Evolutionary conservation across 305 asterid genomes (phyloP).

Genomic region (Euphrasia arctica): DNA sequence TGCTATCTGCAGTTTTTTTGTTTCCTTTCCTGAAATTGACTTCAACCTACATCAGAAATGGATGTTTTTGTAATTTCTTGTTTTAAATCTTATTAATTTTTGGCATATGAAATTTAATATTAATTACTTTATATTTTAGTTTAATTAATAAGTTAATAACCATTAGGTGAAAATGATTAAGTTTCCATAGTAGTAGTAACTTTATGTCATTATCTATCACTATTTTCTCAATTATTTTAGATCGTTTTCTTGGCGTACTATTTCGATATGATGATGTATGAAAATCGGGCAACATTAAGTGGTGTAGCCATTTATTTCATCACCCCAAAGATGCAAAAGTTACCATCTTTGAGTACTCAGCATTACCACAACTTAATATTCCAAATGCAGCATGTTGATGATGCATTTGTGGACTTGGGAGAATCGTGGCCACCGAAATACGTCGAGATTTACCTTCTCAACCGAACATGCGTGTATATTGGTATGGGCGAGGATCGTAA

Average conservation of each 20-base stretch:
- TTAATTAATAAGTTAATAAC: background rate
- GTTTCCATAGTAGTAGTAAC: too few species aligned
- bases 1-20: background rate
- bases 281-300: background rate
- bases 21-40: background rate
- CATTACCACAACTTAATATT: conserved; percentile 8
- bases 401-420: too few species aligned
- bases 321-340: conserved; percentile 3
- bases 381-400: conserved; percentile 14
- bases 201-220: background rate
- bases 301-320: conserved; percentile 5
- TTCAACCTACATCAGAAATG: background rate
- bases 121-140: too few species aligned
- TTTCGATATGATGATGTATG: conserved; percentile 17
- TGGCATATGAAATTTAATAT: background rate
- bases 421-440: too few species aligned
- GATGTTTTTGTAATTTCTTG: background rate
- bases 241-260: background rate
- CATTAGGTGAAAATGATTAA: background rate
- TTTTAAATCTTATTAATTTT: too few species aligned
- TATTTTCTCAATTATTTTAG: background rate
- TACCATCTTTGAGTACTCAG: conserved; percentile 10
- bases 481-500: too few species aligned
- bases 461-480: too few species aligned
- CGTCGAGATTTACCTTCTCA: too few species aligned